Evolutionary conservation across 2,329 filamentous ascomycete species (phyloP).

Genomic region (Botrytis sinoallii): DNA sequence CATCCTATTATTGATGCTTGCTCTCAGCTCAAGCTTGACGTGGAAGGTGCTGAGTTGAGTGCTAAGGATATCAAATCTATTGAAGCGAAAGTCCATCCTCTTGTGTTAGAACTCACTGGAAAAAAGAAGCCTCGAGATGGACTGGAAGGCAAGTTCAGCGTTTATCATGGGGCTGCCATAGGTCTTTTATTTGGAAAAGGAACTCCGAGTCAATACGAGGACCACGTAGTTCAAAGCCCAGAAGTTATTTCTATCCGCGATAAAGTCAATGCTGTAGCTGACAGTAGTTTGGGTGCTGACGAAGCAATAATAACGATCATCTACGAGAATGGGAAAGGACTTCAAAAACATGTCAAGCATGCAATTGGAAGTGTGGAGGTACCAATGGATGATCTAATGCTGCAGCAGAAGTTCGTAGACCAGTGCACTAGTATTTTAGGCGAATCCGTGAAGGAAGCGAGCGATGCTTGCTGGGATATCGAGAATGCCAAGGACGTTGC

Average conservation of each 20-base stretch:
- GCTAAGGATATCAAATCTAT: slow-evolving; percentile 41
- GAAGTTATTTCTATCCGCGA: slow-evolving; percentile 45
- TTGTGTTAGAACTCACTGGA: slow-evolving; percentile 52
- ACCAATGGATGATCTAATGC: slow-evolving; percentile 45
- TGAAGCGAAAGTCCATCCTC: slow-evolving; percentile 47
- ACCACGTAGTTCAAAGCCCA: slow-evolving; percentile 44
- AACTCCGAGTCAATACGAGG: slow-evolving; percentile 50
- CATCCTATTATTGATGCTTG: slow-evolving; percentile 54
- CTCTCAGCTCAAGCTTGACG: slow-evolving; percentile 45
- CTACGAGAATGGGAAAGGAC: slow-evolving; percentile 39
- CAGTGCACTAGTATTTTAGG: slow-evolving; percentile 46
- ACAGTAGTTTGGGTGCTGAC: slow-evolving; percentile 43
- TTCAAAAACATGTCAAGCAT: slow-evolving; percentile 48
- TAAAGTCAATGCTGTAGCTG: slow-evolving; percentile 44
- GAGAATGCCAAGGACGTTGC: slow-evolving; percentile 36
- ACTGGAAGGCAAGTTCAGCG: slow-evolving; percentile 53
- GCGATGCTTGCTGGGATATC: slow-evolving; percentile 37
- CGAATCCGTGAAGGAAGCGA: slow-evolving; percentile 38
- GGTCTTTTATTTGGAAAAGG: slow-evolving; percentile 50
- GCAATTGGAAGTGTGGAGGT: slow-evolving; percentile 49
- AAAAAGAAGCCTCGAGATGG: slow-evolving; percentile 49
- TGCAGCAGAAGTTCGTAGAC: slow-evolving; percentile 50
- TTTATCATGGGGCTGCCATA: slow-evolving; percentile 52
- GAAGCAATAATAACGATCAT: slow-evolving; percentile 42
- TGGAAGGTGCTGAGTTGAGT: slow-evolving; percentile 35